phyloP scores from a whole-genome alignment of 2,329 filamentous ascomycete species.

The Trichoderma breve region DNA sequence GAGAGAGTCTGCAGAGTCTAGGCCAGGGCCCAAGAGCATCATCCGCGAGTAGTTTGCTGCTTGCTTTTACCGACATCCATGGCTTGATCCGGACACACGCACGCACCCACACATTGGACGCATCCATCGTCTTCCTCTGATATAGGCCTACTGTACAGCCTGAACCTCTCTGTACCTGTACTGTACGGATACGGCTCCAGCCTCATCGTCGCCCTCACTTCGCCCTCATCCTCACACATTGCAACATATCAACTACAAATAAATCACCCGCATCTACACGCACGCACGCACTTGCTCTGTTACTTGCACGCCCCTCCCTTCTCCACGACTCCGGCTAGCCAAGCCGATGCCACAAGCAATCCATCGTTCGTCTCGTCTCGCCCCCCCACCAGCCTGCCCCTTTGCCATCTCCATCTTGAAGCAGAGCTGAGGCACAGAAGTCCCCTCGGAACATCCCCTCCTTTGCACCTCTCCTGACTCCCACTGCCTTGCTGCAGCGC shows the following conservation, averaged over 20 bases:
- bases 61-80: background rate
- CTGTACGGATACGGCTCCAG: background rate
- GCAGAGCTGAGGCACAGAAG: constrained; percentile 11
- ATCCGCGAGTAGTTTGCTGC: background rate
- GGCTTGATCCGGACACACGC: constrained; percentile 2
- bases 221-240: background rate
- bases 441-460: constrained; percentile 2
- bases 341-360: constrained; percentile 17
- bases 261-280: background rate
- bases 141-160: background rate
- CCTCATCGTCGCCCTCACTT: background rate
- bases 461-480: constrained; percentile 12
- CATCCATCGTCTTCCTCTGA: background rate
- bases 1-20: background rate
- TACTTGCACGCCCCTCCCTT: constrained; percentile 12
- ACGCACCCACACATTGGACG: background rate
- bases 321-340: constrained; percentile 17
- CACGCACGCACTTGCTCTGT: background rate
- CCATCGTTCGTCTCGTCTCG: constrained; percentile 16
- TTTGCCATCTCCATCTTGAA: constrained; percentile 18
- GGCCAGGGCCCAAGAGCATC: background rate
- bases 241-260: background rate
- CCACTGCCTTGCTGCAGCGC: constrained; percentile 14
- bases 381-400: constrained; percentile 16
- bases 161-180: background rate